Percentiles rank a stretch among this genome's conserved stretches.
These are phyloP conservation scores for Macadamia integrifolia DNA, from an alignment of 164 flowering plant species.

Conservation along the genomic window DNA sequence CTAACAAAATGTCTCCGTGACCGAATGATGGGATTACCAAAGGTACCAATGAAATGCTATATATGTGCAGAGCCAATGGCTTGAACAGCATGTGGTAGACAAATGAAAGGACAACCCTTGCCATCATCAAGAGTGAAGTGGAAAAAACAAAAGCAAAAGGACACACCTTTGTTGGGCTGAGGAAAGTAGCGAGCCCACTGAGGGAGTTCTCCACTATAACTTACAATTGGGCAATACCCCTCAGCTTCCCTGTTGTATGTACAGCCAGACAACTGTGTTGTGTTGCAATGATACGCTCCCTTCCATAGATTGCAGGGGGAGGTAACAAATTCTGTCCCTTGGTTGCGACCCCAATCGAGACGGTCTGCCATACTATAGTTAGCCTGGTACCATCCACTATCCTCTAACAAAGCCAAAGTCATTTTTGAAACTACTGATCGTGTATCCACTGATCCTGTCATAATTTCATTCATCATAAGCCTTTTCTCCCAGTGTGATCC, in stretches of 20 bases:
- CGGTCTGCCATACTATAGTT: slow-evolving; percentile 95
- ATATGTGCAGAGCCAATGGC: background rate
- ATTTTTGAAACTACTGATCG: slow-evolving; percentile 96
- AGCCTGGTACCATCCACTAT: slow-evolving; percentile 98
- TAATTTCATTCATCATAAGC: slow-evolving; percentile 97
- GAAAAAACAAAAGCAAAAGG: slow-evolving; percentile 1
- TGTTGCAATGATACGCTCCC: slow-evolving; percentile 96
- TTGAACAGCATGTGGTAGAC: background rate
- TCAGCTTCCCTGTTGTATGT: slow-evolving; percentile 98
- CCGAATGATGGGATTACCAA: background rate
- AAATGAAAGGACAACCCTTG: background rate
- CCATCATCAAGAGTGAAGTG: background rate
- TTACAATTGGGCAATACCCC: slow-evolving; percentile 97
- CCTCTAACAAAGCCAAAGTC: slow-evolving; percentile 95
- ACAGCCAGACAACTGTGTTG: slow-evolving; percentile 95
- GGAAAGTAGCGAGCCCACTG: slow-evolving; percentile 97
- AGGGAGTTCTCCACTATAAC: slow-evolving; percentile 86
- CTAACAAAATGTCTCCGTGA: background rate
- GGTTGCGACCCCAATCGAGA: slow-evolving; percentile 96
- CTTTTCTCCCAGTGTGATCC: slow-evolving; percentile 99
- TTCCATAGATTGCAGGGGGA: slow-evolving; percentile 96
- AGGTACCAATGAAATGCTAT: background rate
- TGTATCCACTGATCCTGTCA: slow-evolving; percentile 99
- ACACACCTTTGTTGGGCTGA: slow-evolving; percentile 85
- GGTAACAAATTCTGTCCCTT: slow-evolving; percentile 91